phyloP scores from a whole-genome alignment of 257 asterid species.

The Galeopsis tetrahit region DNA sequence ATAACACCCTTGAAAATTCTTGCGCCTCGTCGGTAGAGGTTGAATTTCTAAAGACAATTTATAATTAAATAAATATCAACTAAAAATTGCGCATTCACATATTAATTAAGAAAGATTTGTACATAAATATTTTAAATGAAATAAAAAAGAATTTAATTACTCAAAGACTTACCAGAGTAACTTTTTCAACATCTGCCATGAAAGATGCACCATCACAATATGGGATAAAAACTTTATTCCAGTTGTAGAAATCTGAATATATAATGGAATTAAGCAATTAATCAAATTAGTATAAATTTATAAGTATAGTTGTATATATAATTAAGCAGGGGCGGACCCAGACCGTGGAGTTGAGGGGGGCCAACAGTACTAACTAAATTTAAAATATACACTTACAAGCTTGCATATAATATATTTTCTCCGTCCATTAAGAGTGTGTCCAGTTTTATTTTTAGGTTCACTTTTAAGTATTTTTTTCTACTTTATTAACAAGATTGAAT shows the following conservation, averaged over 20 bases:
- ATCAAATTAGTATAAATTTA: too few species aligned
- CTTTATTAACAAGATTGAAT: too few species aligned
- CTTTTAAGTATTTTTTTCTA: too few species aligned
- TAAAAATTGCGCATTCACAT: neutral
- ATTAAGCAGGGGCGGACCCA: too few species aligned
- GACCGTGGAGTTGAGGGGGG: too few species aligned
- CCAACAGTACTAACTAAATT: too few species aligned
- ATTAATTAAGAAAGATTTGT: too few species aligned
- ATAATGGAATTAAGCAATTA: neutral
- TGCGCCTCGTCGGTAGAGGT: slow-evolving; percentile 37
- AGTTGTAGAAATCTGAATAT: slow-evolving; percentile 40
- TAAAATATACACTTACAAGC: too few species aligned
- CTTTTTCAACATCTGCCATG: slow-evolving; percentile 35
- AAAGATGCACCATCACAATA: slow-evolving; percentile 47
- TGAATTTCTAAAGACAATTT: slow-evolving; percentile 20
- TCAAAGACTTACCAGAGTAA: slow-evolving; percentile 30
- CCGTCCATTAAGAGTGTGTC: too few species aligned
- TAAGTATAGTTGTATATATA: too few species aligned
- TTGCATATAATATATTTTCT: too few species aligned
- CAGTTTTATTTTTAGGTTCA: too few species aligned
- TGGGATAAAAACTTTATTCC: slow-evolving; percentile 37
- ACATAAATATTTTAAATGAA: neutral
- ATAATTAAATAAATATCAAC: neutral
- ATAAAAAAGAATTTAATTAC: neutral
- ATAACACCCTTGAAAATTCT: slow-evolving; percentile 39